These are phyloP conservation scores for Sergeia podlipaevii DNA, from an alignment of 208 protist genomes.

Conservation along the genomic window DNA sequence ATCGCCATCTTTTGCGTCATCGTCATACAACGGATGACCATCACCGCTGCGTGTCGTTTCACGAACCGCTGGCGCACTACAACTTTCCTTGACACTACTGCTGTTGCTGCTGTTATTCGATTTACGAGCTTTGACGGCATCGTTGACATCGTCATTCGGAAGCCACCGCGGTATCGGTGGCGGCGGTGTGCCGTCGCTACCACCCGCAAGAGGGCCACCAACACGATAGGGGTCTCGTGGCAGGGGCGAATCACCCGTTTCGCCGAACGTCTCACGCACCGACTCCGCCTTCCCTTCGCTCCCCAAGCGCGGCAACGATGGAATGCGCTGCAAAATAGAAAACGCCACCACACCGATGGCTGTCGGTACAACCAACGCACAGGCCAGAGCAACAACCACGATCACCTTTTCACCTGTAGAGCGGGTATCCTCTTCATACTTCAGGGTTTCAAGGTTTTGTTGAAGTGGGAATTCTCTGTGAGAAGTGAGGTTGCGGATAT, in stretches of 20 bases:
- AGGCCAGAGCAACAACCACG: constrained; percentile 49
- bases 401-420: background rate
- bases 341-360: constrained; percentile 64
- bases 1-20: too few species aligned
- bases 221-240: constrained; percentile 33
- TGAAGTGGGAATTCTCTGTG: constrained; percentile 20
- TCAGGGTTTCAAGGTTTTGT: background rate
- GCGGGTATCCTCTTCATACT: constrained; percentile 6
- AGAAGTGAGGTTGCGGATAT: constrained; percentile 26
- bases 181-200: background rate
- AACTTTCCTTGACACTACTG: too few species aligned
- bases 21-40: too few species aligned
- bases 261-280: constrained; percentile 10
- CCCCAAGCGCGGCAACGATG: constrained; percentile 28
- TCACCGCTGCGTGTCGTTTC: too few species aligned
- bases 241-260: constrained; percentile 44
- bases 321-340: constrained; percentile 62
- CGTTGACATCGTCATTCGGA: too few species aligned
- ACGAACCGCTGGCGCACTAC: too few species aligned
- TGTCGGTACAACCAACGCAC: constrained; percentile 46
- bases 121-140: too few species aligned
- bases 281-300: constrained; percentile 16
- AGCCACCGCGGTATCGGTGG: too few species aligned
- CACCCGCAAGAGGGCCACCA: background rate
- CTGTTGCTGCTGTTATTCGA: too few species aligned